Evolutionary conservation across 2,329 filamentous ascomycete species (phyloP).

Genomic region (Fusarium caatingaense): DNA sequence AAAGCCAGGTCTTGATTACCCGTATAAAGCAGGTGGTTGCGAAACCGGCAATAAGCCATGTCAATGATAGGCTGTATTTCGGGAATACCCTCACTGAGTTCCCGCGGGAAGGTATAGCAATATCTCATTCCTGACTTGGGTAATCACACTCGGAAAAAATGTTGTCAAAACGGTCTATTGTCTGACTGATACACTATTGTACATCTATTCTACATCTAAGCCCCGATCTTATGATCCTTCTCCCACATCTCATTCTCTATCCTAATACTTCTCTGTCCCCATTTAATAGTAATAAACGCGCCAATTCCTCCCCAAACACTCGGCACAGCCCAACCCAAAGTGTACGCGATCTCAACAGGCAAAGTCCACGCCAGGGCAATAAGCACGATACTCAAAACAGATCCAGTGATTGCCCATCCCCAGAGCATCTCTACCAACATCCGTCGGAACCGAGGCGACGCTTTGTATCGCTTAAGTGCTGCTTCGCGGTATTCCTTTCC

Average conservation of each 20-base stretch:
- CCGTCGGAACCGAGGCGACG: constrained; percentile 23
- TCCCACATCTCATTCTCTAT: constrained; percentile 33
- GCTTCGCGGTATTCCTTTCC: constrained; percentile 28
- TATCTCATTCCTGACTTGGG: too few relatives aligned
- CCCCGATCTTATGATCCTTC: background rate
- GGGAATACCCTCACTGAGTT: background rate
- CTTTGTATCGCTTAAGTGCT: constrained; percentile 22
- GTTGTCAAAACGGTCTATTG: background rate
- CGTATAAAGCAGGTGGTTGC: background rate
- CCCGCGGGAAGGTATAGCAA: background rate
- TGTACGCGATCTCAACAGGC: constrained; percentile 20
- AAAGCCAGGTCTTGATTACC: too few relatives aligned
- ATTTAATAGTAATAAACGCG: constrained; percentile 26
- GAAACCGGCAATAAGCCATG: background rate
- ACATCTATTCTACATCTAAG: background rate
- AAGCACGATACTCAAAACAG: constrained; percentile 3
- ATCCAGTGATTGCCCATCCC: constrained; percentile 18
- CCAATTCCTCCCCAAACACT: constrained; percentile 28
- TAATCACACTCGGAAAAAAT: too few relatives aligned
- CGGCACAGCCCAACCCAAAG: constrained; percentile 22
- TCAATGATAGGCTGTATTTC: background rate
- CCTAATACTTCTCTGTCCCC: constrained; percentile 28
- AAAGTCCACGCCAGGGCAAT: constrained; percentile 19
- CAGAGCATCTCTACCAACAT: constrained; percentile 32
- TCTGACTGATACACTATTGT: background rate